Evolutionary conservation across 73 alveolate genomes (phyloP).

Genomic region (Paramecium biaurelia): DNA sequence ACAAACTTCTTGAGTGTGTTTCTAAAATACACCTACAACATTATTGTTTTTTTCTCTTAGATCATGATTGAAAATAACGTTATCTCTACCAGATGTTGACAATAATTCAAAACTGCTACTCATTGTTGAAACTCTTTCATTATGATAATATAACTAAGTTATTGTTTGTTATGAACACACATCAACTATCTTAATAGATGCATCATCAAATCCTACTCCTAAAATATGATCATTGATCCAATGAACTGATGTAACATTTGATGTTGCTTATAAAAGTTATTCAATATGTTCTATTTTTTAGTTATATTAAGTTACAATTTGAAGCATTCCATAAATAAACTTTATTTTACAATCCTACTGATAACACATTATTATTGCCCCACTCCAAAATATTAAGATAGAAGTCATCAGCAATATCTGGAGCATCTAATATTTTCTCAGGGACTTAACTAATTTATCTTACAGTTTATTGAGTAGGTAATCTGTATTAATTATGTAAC

Average conservation of each 20-base stretch:
- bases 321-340: conserved; percentile 87
- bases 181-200: conserved; percentile 90
- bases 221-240: conserved; percentile 28
- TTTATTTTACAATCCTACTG: conserved; percentile 83
- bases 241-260: conserved; percentile 56
- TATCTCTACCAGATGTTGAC: conserved; percentile 88
- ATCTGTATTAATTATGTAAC: conserved; percentile 28
- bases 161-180: conserved; percentile 65
- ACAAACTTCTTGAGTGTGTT: conserved; percentile 93
- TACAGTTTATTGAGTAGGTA: neutral
- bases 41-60: conserved; percentile 78
- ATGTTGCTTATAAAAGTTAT: neutral
- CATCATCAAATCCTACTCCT: conserved; percentile 84
- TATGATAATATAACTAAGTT: conserved; percentile 80
- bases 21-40: conserved; percentile 72
- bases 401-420: conserved; percentile 57
- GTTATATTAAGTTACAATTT: neutral
- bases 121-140: conserved; percentile 84
- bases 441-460: conserved; percentile 53
- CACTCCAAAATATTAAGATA: conserved; percentile 85
- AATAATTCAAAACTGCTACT: conserved; percentile 85
- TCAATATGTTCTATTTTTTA: neutral
- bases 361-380: conserved; percentile 89
- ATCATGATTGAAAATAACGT: conserved; percentile 83
- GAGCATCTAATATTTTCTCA: conserved; percentile 61